phyloP scores from a whole-genome alignment of 2,329 filamentous ascomycete species.

The Colletotrichum sidae region DNA sequence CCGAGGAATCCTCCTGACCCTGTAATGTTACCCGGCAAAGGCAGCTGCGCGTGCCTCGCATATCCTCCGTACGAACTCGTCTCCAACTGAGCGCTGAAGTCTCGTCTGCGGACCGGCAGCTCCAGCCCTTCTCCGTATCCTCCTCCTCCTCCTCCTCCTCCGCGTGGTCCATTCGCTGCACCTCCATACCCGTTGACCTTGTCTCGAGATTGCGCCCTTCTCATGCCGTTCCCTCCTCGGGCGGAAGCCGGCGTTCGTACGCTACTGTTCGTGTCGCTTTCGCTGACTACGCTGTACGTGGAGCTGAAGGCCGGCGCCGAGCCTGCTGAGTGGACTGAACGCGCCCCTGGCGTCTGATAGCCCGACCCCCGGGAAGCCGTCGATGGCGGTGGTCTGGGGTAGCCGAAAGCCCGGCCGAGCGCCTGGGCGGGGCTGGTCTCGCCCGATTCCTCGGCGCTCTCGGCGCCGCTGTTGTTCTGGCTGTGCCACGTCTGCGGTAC shows the following conservation, averaged over 20 bases:
- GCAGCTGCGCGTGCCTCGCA: slow-evolving; percentile 37
- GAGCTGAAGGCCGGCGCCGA: slow-evolving; percentile 43
- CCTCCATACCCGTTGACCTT: slow-evolving; percentile 25
- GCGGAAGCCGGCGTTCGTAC: slow-evolving; percentile 40
- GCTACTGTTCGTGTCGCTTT: slow-evolving; percentile 44
- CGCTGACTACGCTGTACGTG: slow-evolving; percentile 44
- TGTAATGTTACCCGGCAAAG: slow-evolving; percentile 28
- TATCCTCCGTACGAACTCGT: slow-evolving; percentile 28
- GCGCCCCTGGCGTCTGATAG: slow-evolving; percentile 37
- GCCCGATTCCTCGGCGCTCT: slow-evolving; percentile 42
- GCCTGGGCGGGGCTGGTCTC: slow-evolving; percentile 40
- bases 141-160: slow-evolving; percentile 28
- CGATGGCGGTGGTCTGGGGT: slow-evolving; percentile 43
- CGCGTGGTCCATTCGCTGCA: slow-evolving; percentile 32
- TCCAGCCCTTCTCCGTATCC: slow-evolving; percentile 43
- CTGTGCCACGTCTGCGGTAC: slow-evolving; percentile 55
- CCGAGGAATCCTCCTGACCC: slow-evolving; percentile 40
- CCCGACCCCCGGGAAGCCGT: slow-evolving; percentile 37
- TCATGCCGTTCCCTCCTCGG: slow-evolving; percentile 25
- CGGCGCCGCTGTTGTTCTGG: slow-evolving; percentile 42
- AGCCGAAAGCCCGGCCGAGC: slow-evolving; percentile 32
- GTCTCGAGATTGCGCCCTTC: slow-evolving; percentile 37
- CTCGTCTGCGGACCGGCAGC: slow-evolving; percentile 37
- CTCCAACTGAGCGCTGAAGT: slow-evolving; percentile 27
- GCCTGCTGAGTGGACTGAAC: slow-evolving; percentile 40